Evolutionary conservation across 2,329 filamentous ascomycete species (phyloP).

Genomic region (Kalmusia sp.): DNA sequence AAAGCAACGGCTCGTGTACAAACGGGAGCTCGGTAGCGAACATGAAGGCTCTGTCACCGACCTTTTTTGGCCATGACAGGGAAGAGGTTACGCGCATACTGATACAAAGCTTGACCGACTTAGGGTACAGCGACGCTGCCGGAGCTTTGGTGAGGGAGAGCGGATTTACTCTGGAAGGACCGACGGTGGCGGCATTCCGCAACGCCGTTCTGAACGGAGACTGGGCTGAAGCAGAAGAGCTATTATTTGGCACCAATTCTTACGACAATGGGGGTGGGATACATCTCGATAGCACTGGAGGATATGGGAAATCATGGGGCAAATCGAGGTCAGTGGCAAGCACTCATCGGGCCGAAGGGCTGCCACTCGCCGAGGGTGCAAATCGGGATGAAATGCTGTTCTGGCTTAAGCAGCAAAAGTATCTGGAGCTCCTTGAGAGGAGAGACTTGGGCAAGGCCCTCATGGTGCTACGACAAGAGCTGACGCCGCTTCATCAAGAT

Average conservation of each 20-base stretch:
- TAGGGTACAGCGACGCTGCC: conserved; percentile 85
- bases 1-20: conserved; percentile 54
- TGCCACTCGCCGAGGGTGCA: conserved; percentile 77
- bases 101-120: conserved; percentile 86
- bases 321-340: conserved; percentile 35
- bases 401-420: conserved; percentile 91
- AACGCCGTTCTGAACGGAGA: conserved; percentile 78
- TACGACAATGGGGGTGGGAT: conserved; percentile 56
- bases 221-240: conserved; percentile 84
- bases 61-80: conserved; percentile 84
- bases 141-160: conserved; percentile 79
- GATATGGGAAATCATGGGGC: conserved; percentile 40
- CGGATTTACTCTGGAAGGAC: conserved; percentile 85
- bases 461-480: conserved; percentile 82
- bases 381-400: conserved; percentile 85
- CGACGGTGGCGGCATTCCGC: conserved; percentile 85
- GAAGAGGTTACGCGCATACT: conserved; percentile 93
- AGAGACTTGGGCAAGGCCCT: conserved; percentile 77
- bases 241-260: conserved; percentile 67
- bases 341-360: conserved; percentile 56
- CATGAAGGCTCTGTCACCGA: conserved; percentile 41
- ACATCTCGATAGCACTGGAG: conserved; percentile 37
- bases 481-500: conserved; percentile 86
- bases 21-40: conserved; percentile 48
- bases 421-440: conserved; percentile 84